A percentile compares a stretch with the other conserved stretches of the same genome.
These are phyloP conservation scores for Fusarium longipes DNA, from an alignment of 2,329 filamentous ascomycete genomes.

Conservation along the genomic window DNA sequence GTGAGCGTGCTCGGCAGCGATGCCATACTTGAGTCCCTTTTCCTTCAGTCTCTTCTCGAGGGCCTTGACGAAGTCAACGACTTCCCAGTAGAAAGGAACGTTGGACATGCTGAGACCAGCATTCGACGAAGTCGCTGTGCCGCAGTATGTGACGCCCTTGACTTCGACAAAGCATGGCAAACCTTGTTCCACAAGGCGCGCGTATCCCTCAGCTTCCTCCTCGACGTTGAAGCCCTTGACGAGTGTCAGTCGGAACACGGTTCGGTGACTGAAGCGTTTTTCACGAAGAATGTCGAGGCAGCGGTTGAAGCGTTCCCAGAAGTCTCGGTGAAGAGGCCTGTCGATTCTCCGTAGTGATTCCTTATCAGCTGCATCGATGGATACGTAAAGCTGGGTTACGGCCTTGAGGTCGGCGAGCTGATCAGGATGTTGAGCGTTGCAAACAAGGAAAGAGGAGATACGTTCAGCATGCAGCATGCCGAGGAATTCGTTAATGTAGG, in stretches of 20 bases:
- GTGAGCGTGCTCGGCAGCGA: slow-evolving; percentile 94
- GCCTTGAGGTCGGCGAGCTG: slow-evolving; percentile 84
- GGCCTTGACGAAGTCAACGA: slow-evolving; percentile 82
- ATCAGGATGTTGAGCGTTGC: slow-evolving; percentile 96
- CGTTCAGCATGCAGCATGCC: slow-evolving; percentile 83
- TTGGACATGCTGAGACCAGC: slow-evolving; percentile 97
- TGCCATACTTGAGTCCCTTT: slow-evolving; percentile 84
- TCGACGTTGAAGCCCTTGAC: slow-evolving; percentile 99
- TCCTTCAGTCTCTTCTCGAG: slow-evolving; percentile 75
- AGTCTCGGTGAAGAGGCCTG: slow-evolving; percentile 91
- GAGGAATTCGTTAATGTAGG: slow-evolving; percentile 93
- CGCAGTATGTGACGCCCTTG: slow-evolving; percentile 97
- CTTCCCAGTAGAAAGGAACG: slow-evolving; percentile 94
- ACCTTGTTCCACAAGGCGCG: slow-evolving; percentile 85
- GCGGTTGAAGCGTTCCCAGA: slow-evolving; percentile 94
- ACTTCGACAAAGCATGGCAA: slow-evolving; percentile 94
- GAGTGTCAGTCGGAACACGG: slow-evolving; percentile 92
- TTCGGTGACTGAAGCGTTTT: slow-evolving; percentile 86
- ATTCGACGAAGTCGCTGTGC: slow-evolving; percentile 83
- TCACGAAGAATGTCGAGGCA: slow-evolving; percentile 90
- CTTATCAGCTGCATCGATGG: slow-evolving; percentile 92
- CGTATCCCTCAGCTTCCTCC: slow-evolving; percentile 91
- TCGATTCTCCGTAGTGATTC: slow-evolving; percentile 91
- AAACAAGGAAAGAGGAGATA: slow-evolving; percentile 95
- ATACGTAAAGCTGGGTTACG: slow-evolving; percentile 96